Evolutionary conservation across 345 rosid species (phyloP).

Genomic region (Mallotus nudiflorus): DNA sequence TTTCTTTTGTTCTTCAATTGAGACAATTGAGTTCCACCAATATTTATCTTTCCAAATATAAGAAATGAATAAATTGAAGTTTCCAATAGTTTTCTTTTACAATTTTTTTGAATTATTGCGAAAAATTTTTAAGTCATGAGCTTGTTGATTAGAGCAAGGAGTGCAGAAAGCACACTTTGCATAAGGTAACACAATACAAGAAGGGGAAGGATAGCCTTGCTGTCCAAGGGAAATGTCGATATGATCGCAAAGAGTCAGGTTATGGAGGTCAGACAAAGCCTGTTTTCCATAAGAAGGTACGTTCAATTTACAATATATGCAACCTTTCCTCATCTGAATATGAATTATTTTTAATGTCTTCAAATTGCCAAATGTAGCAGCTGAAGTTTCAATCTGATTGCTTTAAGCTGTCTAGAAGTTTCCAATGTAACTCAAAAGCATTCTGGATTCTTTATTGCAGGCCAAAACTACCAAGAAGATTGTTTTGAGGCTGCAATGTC

Average conservation of each 20-base stretch:
- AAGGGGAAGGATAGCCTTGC: conserved; percentile 24
- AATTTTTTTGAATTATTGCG: no score
- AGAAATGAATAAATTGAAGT: no score
- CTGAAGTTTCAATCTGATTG: neutral
- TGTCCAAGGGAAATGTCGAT: conserved; percentile 22
- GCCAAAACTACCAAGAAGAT: conserved; percentile 17
- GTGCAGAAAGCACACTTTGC: conserved; percentile 23
- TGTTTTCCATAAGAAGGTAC: conserved; percentile 35
- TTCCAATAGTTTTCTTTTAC: no score
- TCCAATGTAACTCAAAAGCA: neutral
- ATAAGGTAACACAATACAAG: conserved; percentile 25
- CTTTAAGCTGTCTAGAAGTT: neutral
- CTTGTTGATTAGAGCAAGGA: no score
- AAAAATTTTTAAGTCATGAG: no score
- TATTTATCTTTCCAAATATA: no score
- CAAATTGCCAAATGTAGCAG: neutral
- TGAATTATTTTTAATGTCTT: neutral
- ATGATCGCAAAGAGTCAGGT: conserved; percentile 30
- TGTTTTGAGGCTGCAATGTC: conserved; percentile 14
- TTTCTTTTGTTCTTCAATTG: no score
- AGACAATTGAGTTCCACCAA: no score
- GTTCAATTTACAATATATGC: no score
- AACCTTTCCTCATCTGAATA: neutral
- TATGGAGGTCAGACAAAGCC: conserved; percentile 36
- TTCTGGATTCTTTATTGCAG: neutral